Conservation (phyloP, 1,284 basidiomycete species). For the Moesziomyces sp. region DNA sequence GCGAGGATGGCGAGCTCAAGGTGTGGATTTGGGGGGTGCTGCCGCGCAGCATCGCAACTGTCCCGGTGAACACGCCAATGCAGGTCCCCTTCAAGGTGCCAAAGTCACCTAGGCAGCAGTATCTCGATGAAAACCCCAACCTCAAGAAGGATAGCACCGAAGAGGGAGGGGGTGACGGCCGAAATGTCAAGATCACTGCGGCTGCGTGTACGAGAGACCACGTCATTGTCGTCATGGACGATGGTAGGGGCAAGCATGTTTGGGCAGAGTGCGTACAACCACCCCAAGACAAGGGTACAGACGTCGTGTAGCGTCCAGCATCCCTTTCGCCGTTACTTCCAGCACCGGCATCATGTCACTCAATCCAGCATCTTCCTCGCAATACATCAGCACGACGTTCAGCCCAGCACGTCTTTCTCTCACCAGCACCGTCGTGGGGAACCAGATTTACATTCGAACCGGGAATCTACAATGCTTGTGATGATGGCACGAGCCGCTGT, state of each 20-base stretch:
- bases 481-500: too few species aligned
- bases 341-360: too few species aligned
- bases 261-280: conserved; percentile 35
- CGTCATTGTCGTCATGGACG: conserved; percentile 20
- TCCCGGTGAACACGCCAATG: conserved; percentile 3
- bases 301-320: conserved; percentile 1
- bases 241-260: conserved; percentile 6
- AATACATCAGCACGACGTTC: too few species aligned
- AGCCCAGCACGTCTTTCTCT: too few species aligned
- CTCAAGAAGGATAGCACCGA: conserved; percentile 1
- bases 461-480: too few species aligned
- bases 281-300: conserved; percentile 11
- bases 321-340: too few species aligned
- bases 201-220: conserved; percentile 32
- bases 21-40: conserved; percentile 35
- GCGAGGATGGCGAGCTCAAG: background rate
- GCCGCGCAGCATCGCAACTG: conserved; percentile 5
- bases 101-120: conserved; percentile 14
- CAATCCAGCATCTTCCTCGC: too few species aligned
- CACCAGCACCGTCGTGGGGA: too few species aligned
- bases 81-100: conserved; percentile 8
- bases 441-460: too few species aligned
- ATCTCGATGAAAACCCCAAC: conserved; percentile 15
- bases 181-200: background rate
- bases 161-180: background rate